Percentiles rank a stretch among this genome's conserved stretches.
These are phyloP conservation scores for Pulveroboletus frians DNA, from an alignment of 768 basidiomycete species.

Conservation along the genomic window DNA sequence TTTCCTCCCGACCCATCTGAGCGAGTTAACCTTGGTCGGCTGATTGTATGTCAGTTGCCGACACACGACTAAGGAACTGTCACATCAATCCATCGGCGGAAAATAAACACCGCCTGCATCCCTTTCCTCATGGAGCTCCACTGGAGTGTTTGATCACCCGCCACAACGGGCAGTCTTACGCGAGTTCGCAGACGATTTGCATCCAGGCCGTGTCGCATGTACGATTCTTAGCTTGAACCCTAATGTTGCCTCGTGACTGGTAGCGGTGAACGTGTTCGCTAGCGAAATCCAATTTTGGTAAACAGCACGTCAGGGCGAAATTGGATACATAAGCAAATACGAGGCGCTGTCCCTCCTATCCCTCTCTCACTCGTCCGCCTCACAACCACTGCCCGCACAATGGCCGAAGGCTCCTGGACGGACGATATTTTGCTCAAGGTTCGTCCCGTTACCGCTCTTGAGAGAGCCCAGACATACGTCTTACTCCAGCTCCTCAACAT, in stretches of 20 bases:
- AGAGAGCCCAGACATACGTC: background rate
- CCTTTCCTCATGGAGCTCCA: background rate
- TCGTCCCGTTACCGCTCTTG: background rate
- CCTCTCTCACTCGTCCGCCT: conserved; percentile 2
- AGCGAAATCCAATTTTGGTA: conserved; percentile 7
- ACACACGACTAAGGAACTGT: too few species aligned
- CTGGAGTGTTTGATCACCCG: too few species aligned
- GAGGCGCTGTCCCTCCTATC: conserved; percentile 15
- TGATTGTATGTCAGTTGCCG: too few species aligned
- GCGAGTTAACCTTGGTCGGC: too few species aligned
- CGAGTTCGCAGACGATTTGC: background rate
- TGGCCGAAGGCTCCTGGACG: conserved; percentile 59
- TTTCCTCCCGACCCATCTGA: too few species aligned
- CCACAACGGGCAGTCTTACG: background rate
- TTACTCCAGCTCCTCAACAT: conserved; percentile 63
- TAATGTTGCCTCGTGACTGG: background rate
- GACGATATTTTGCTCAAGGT: conserved; percentile 84
- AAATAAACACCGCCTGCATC: conserved; percentile 14
- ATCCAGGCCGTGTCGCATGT: background rate
- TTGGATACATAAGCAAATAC: conserved; percentile 26
- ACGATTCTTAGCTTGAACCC: background rate
- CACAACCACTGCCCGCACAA: conserved; percentile 24
- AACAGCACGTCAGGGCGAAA: conserved; percentile 13
- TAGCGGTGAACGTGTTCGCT: background rate
- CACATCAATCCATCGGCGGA: conserved; percentile 27